Conservation (phyloP, 2,329 filamentous ascomycete species). For the Emergomyces pasteurianus region DNA sequence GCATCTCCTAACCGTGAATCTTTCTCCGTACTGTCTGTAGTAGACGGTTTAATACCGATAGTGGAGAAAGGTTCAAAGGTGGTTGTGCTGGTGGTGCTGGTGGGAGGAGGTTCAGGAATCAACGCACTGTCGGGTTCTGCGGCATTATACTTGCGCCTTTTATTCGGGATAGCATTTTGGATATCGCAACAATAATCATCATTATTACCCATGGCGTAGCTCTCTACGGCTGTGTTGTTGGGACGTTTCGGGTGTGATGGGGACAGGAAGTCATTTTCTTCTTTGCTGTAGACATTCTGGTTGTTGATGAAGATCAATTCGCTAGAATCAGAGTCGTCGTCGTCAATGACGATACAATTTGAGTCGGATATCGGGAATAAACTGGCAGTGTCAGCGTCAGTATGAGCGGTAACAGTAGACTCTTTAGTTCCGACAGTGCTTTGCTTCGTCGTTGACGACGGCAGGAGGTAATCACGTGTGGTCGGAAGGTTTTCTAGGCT, state of each 20-base stretch:
- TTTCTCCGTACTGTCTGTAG: not conserved
- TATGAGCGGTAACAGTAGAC: not conserved
- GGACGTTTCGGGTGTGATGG: not conserved
- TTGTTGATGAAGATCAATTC: not conserved
- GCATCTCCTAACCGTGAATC: not conserved
- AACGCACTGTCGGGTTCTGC: not conserved
- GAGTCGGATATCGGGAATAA: not conserved
- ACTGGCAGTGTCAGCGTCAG: not conserved
- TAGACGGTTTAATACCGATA: not conserved
- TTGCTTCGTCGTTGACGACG: not conserved
- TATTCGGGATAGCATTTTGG: not conserved
- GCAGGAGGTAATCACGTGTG: not conserved
- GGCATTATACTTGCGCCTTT: not conserved
- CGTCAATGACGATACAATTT: not conserved
- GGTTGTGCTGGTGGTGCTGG: not conserved
- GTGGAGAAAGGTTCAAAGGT: not conserved
- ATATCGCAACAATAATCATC: not conserved
- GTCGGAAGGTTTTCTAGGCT: not conserved
- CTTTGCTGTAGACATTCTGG: not conserved
- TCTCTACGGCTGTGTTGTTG: not conserved
- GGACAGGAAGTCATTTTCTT: not conserved
- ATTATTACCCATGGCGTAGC: not conserved
- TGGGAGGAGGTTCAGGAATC: not conserved
- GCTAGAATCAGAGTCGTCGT: not conserved
- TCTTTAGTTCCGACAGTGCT: not conserved